Percentiles rank a stretch among this genome's conserved stretches.
Evolutionary conservation across 257 asterid species (phyloP).

Genomic region (Prunella vulgaris): DNA sequence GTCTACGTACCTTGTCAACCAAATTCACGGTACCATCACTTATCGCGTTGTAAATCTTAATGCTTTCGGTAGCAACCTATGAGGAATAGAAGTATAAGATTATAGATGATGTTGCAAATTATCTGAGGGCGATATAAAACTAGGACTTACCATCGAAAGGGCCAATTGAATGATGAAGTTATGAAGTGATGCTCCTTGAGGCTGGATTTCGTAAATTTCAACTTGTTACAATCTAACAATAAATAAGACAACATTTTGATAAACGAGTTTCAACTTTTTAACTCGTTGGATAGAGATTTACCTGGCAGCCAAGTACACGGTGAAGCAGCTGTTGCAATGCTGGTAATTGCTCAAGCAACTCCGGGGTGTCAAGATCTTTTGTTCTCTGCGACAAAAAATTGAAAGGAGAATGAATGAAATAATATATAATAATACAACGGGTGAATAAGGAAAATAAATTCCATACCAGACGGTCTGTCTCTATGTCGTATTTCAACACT

Average conservation of each 20-base stretch:
- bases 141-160: conserved; percentile 70
- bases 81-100: conserved; percentile 17
- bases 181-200: conserved; percentile 94
- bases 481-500: conserved; percentile 78
- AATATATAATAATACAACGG: too few species aligned
- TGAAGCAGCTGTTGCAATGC: conserved; percentile 79
- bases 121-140: conserved; percentile 4
- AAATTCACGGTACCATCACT: conserved; percentile 85
- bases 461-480: conserved; percentile 65
- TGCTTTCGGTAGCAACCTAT: conserved; percentile 95
- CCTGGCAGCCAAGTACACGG: conserved; percentile 93
- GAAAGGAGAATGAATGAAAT: not conserved
- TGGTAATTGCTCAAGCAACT: conserved; percentile 79
- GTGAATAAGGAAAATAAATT: too few species aligned
- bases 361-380: conserved; percentile 79
- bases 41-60: conserved; percentile 77
- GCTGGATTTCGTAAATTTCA: conserved; percentile 53
- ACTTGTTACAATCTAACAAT: not conserved
- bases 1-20: conserved; percentile 83
- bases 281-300: conserved; percentile 25
- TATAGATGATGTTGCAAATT: not conserved
- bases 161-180: conserved; percentile 84
- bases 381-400: conserved; percentile 53
- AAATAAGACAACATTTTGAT: not conserved
- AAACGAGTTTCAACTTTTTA: too few species aligned